Base-by-base conservation (phyloP, 2,329 filamentous ascomycete species). In the Clonostachys sp. region DNA sequence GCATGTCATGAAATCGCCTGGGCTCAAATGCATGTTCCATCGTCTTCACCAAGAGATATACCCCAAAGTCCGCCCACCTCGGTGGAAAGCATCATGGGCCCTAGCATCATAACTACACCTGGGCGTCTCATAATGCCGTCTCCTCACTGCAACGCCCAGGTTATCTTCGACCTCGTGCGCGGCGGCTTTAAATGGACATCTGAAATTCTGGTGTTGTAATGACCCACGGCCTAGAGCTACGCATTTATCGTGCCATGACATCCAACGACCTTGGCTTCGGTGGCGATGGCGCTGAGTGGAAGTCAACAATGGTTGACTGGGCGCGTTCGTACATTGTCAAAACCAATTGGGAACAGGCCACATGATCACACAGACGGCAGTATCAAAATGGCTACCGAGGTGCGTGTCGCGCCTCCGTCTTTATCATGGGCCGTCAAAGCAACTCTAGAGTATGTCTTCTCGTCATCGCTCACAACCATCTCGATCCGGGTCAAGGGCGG, bases 211-310 rank as follows among this genome's bases (percentile, higher is more conserved):
- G 60, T 35, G 42, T 60, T 0, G 50, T 77, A 0, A 57, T 77
- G 61, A 68, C 43, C 63, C 71, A 1, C 57, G 51, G 35, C 64
- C 62, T 3, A 54, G 61, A 7, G 60, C 64, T 4, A 71, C 67
- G 71, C 6, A 80, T 87, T 63, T 86, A 81, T 74, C 79, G 83
- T 5, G 78, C 83, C 0, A 74, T 76, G 13, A 87, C 83, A 0
- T 80, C 87, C 60, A 87, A 87, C 55, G 84, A 87, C 55, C 65
- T 68, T 0, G 46, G 46, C 14, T 33, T 46, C 30, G 40, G 39
- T 20, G 40, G 45, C 30, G 48, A 47, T 17, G 48, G 39, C 3
- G 72, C 77, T 0, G 57, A 63, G 53, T 87, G 83, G 83, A 64
- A n/a, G n/a, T n/a, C n/a, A n/a, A n/a, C n/a, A n/a, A 74, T 75